Percentiles rank a stretch among this genome's conserved stretches.
Evolutionary conservation across 139 green algal genomes (phyloP).

Genomic region (Zygnema cylindricum): DNA sequence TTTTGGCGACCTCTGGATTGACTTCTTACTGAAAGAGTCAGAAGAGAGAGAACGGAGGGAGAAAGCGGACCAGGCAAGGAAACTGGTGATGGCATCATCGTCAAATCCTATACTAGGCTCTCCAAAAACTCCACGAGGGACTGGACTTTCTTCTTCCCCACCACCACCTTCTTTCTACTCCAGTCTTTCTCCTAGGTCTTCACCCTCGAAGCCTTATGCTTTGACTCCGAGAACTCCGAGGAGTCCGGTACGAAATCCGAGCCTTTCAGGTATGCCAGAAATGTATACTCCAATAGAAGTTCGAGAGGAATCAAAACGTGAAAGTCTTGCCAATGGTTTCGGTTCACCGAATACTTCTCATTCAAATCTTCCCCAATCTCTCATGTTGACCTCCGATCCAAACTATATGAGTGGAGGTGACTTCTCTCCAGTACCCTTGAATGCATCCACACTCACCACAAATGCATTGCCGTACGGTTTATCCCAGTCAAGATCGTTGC

Average conservation of each 20-base stretch:
- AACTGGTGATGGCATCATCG: background rate
- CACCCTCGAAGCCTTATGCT: background rate
- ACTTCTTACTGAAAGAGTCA: constrained; percentile 53
- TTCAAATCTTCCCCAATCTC: background rate
- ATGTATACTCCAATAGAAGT: constrained; percentile 15
- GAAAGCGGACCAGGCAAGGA: constrained; percentile 14
- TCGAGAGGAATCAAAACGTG: background rate
- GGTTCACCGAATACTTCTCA: background rate
- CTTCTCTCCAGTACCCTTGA: constrained; percentile 24
- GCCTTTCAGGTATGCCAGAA: background rate
- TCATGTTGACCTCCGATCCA: background rate
- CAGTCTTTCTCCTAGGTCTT: background rate
- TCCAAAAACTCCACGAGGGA: constrained; percentile 9
- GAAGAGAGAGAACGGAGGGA: constrained; percentile 23
- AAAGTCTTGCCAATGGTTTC: constrained; percentile 12
- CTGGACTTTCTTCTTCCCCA: background rate
- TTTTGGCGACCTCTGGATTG: constrained; percentile 51
- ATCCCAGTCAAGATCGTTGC: background rate
- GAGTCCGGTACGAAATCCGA: background rate
- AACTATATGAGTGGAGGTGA: constrained; percentile 20
- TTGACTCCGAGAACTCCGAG: background rate
- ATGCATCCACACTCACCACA: background rate
- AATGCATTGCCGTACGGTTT: background rate
- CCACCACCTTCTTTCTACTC: background rate
- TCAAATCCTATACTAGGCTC: background rate